phyloP scores from a whole-genome alignment of 805 yeast species.

The Saccharomycopsis synnaedendra region DNA sequence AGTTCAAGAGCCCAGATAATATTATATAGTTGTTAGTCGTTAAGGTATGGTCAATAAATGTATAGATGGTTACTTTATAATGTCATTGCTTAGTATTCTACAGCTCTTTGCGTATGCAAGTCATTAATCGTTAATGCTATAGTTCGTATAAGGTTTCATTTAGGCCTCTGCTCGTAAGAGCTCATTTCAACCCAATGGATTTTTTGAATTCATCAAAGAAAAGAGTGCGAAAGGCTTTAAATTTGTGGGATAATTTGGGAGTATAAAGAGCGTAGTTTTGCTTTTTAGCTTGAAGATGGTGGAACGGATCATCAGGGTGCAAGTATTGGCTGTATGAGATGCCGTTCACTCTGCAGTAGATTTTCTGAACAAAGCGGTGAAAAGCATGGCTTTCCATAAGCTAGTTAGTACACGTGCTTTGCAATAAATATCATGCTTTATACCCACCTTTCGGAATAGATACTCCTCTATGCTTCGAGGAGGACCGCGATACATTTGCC shows the following conservation, averaged over 20 bases:
- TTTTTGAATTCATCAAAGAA: conserved; percentile 52
- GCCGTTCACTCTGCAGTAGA: conserved; percentile 56
- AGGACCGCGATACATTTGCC: no score
- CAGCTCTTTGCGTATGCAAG: no score
- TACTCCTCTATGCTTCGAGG: no score
- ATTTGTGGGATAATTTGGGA: conserved; percentile 45
- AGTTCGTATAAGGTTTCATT: no score
- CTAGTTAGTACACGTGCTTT: conserved; percentile 15
- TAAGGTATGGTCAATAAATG: no score
- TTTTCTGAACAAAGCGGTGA: conserved; percentile 46
- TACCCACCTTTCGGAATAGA: no score
- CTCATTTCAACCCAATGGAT: conserved; percentile 34
- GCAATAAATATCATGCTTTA: no score
- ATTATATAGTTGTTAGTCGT: no score
- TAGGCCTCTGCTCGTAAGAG: no score
- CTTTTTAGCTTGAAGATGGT: conserved; percentile 14
- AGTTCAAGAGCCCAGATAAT: conserved; percentile 24
- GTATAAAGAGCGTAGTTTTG: conserved; percentile 18
- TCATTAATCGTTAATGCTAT: no score
- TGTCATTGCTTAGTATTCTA: no score
- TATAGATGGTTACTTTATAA: no score
- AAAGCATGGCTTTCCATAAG: conserved; percentile 49
- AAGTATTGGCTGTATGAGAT: conserved; percentile 25
- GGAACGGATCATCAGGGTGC: conserved; percentile 1
- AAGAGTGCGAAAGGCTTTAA: conserved; percentile 47